Evolutionary conservation across 495 filamentous ascomycete species (phyloP).

Genomic region (Penicillium coprophilum): DNA sequence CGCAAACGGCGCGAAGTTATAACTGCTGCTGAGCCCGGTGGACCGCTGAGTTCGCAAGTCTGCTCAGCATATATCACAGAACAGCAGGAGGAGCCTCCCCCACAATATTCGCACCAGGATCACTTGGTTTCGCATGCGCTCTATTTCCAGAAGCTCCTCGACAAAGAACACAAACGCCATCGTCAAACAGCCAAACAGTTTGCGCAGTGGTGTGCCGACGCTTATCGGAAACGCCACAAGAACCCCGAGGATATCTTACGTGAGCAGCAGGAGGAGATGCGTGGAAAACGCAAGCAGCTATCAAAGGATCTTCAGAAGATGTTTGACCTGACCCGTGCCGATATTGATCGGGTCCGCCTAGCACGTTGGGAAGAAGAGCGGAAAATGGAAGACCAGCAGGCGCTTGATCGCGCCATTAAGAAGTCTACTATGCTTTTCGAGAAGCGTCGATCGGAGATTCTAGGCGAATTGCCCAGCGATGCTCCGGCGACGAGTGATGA

Average conservation of each 20-base stretch:
- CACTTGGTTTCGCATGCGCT: conserved; percentile 79
- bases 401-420: conserved; percentile 79
- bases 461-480: conserved; percentile 45
- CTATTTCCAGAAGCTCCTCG: conserved; percentile 75
- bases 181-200: conserved; percentile 44
- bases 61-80: conserved; percentile 79
- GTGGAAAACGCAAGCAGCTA: conserved; percentile 64
- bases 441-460: conserved; percentile 55
- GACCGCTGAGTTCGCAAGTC: conserved; percentile 66
- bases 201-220: conserved; percentile 49
- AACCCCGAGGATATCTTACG: conserved; percentile 46
- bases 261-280: conserved; percentile 50
- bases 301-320: conserved; percentile 67
- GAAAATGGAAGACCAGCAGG: conserved; percentile 75
- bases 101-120: conserved; percentile 80
- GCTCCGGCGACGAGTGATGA: conserved; percentile 47
- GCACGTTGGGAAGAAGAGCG: conserved; percentile 83
- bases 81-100: conserved; percentile 66
- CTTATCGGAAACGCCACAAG: conserved; percentile 47
- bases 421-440: conserved; percentile 58
- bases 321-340: conserved; percentile 74
- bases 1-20: conserved; percentile 57
- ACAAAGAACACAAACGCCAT: conserved; percentile 74
- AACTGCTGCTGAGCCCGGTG: conserved; percentile 68
- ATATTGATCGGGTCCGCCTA: conserved; percentile 71